Conservation (phyloP, 768 basidiomycete species). For the Leccinellum rugosiceps region DNA sequence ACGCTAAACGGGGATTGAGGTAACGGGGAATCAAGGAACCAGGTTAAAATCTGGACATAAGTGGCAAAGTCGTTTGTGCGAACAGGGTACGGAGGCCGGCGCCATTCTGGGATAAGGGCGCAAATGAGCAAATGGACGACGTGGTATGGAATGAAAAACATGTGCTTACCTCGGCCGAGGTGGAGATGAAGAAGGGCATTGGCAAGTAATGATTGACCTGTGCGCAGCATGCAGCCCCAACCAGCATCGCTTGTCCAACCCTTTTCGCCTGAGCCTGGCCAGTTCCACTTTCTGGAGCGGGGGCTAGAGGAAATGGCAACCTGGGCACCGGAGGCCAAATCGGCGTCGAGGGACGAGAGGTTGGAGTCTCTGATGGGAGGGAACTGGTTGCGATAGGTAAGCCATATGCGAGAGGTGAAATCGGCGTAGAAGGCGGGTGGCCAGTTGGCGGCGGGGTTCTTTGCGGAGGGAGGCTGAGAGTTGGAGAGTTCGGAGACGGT, state of each 20-base stretch:
- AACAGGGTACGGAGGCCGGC: constrained; percentile 62
- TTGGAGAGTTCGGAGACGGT: constrained; percentile 35
- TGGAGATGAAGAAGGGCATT: constrained; percentile 76
- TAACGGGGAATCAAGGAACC: constrained; percentile 91
- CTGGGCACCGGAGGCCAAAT: constrained; percentile 28
- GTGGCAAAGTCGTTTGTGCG: constrained; percentile 68
- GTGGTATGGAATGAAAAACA: constrained; percentile 2
- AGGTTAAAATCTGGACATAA: constrained; percentile 88
- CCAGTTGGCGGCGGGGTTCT: constrained; percentile 50
- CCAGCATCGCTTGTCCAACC: constrained; percentile 84
- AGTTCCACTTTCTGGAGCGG: constrained; percentile 56
- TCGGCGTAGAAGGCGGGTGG: constrained; percentile 83
- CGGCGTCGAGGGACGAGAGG: constrained; percentile 41
- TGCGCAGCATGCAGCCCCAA: constrained; percentile 92
- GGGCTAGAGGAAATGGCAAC: constrained; percentile 41
- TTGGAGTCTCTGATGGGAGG: constrained; percentile 69
- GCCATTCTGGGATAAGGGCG: constrained; percentile 62
- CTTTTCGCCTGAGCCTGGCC: constrained; percentile 62
- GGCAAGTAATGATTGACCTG: constrained; percentile 80
- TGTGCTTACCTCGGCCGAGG: constrained; percentile 61
- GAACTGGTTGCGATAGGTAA: constrained; percentile 90
- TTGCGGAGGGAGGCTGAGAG: constrained; percentile 33
- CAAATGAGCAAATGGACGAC: constrained; percentile 7
- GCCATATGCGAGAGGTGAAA: constrained; percentile 85
- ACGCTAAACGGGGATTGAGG: constrained; percentile 89